phyloP scores from a whole-genome alignment of 2,329 filamentous ascomycete species.

The Sphaerulina populicola region DNA sequence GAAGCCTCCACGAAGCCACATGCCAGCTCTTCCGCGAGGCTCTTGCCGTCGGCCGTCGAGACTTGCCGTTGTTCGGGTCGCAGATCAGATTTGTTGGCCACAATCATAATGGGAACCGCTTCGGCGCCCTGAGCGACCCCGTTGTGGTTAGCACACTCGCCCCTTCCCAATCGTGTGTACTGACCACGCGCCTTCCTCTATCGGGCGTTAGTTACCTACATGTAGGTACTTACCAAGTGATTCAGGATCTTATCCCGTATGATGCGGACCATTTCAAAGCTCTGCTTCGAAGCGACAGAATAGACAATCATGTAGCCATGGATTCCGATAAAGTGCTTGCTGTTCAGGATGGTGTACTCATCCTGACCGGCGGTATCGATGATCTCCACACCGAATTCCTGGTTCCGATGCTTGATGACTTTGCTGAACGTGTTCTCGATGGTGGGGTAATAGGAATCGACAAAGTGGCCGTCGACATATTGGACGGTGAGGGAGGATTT shows the following conservation, averaged over 20 bases:
- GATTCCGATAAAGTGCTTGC: conserved; percentile 97
- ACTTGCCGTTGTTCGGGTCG: conserved; percentile 90
- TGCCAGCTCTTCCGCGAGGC: conserved; percentile 74
- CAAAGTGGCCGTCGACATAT: conserved; percentile 95
- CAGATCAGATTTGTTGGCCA: conserved; percentile 95
- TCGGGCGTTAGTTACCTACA: too few species aligned
- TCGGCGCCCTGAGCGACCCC: conserved; percentile 64
- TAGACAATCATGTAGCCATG: conserved; percentile 99
- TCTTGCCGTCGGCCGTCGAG: conserved; percentile 72
- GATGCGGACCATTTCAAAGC: conserved; percentile 94
- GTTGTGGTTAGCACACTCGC: neutral
- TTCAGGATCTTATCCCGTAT: conserved; percentile 97
- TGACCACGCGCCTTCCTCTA: too few species aligned
- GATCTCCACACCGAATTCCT: conserved; percentile 93
- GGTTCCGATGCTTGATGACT: conserved; percentile 82
- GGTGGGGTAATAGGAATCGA: conserved; percentile 97
- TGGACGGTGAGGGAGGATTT: conserved; percentile 96
- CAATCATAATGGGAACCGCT: conserved; percentile 83
- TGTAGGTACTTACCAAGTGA: conserved; percentile 60
- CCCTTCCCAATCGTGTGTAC: too few species aligned
- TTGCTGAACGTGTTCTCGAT: conserved; percentile 99
- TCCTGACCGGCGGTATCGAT: conserved; percentile 96
- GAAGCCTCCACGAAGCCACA: conserved; percentile 94
- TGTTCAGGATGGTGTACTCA: conserved; percentile 97
- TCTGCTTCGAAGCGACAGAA: conserved; percentile 87